Evolutionary conservation across 2,329 filamentous ascomycete genomes (phyloP), one percentile per base, ranked within the genome.

Genomic region (Diaporthe amygdali): DNA sequence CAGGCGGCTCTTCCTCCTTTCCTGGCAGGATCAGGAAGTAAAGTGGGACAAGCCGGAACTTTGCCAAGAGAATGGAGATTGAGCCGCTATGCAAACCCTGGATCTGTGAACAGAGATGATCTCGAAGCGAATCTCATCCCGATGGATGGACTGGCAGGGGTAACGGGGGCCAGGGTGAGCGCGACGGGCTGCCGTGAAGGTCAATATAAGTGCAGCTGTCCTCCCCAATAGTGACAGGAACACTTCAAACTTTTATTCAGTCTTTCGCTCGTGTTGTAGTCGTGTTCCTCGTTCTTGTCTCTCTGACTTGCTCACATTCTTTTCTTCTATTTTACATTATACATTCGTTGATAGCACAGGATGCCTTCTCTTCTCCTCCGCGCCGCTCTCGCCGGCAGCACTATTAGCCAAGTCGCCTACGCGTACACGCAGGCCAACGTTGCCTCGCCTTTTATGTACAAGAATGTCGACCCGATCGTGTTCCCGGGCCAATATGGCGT

Each of bases 381-480:
- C 52, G 66, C 66, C 66, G 39, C 66, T 17, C 30, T 49, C 15
- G 66, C 52, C 17, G 66, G 44, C 59, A 64, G 59, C 44, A 49
- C 41, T 41, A 30, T 67, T 41, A 37, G 47, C 10, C 46, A 46
- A 8, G 66, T 63, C 32, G 75, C 71, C n/a, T 51, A 75, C 37
- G 76, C 76, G 32, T 78, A 78, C 72, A 78, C 77, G 52, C 64
- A 74, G 39, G 72, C 76, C 71, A 74, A 71, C 66, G 71, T 74
- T 17, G 71, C 71, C 34, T 34, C 51, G 17, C 76, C 76, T 55
- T 78, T 81, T 52, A 79, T 81, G 76, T 73, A 76, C 71, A 81
- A 81, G 74, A 81, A 80, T 69, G 77, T 81, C 22, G 77, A 81
- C 34, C 79, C 78, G 2, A 80, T 81, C 30, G 75, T 79, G 27